Base-by-base conservation (phyloP, 2,329 filamentous ascomycete genomes). In the Thyridium curvatum region DNA sequence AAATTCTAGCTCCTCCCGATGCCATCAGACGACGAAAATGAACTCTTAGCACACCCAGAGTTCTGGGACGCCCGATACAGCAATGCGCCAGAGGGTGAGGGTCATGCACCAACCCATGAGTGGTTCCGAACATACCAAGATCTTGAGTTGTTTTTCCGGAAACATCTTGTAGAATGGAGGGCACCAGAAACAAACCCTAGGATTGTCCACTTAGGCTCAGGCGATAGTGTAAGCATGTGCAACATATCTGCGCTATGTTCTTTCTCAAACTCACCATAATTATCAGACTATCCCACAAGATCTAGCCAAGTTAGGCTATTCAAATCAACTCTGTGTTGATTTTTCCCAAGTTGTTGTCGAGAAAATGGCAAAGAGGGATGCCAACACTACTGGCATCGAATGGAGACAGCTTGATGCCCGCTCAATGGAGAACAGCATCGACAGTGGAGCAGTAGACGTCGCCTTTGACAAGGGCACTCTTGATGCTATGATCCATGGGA, bases 391-490 rank as follows among this genome's bases (percentile, higher is more conserved):
- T 4, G 61, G 60, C 4, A 69, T 77, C n/a, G 53, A 61, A 35
- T 80, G 74, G 74, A 45, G 50, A 18, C 53, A 61, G 29, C 64
- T 63, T 43, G 75, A 80, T 47, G 66, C 79, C 3, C 67, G 74
- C 7, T 46, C 70, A 29, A 68, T 80, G 62, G 47, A 53, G 8
- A 50, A 52, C n/a, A n/a, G n/a, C 1, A 46, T 76, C 1, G 48
- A 55, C 1, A 53, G 61, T 26, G 48, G 42, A 2, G 67, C 64
- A 1, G 51, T 81, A 30, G 70, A 76, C 46, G 62, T 79, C 6
- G 74, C 74, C 10, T 76, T 82, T 45, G 72, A 77, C 46, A 78
- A 78, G 51, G 64, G 65, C 3, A 77, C 72, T 1, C 55, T 77
- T 3, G 72, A 77, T 53, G 70, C 68, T 34, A 74, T 77, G 66